Evolutionary conservation across 2,329 filamentous ascomycete species (phyloP).

Genomic region (Rachicladosporium sp.): DNA sequence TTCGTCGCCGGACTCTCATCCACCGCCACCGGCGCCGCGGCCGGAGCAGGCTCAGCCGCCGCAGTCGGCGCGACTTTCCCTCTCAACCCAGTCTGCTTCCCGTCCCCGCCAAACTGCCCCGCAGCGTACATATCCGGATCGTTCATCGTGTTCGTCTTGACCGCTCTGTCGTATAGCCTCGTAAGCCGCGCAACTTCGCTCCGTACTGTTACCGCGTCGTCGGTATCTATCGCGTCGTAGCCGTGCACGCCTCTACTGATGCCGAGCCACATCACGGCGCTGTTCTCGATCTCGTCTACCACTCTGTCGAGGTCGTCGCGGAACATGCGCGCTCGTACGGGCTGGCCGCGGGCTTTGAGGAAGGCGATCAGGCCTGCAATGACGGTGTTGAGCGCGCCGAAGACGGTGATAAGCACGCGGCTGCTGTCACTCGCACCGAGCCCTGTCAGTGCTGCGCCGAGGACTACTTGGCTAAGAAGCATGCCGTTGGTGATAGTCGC

Average conservation of each 20-base stretch:
- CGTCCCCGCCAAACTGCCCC: constrained; percentile 14
- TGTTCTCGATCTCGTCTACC: constrained; percentile 31
- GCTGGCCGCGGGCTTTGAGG: constrained; percentile 28
- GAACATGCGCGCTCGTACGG: constrained; percentile 29
- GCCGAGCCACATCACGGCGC: constrained; percentile 31
- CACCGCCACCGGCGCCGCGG: constrained; percentile 1
- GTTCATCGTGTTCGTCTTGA: constrained; percentile 27
- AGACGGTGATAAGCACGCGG: constrained; percentile 27
- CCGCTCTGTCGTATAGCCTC: constrained; percentile 27
- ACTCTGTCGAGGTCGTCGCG: constrained; percentile 29
- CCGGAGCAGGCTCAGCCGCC: constrained; percentile 7
- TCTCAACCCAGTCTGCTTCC: constrained; percentile 14
- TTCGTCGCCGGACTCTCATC: constrained; percentile 3
- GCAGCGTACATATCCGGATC: constrained; percentile 29
- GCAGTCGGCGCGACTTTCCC: constrained; percentile 9
- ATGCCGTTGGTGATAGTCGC: constrained; percentile 26
- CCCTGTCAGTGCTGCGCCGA: constrained; percentile 28
- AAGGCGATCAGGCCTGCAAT: constrained; percentile 30
- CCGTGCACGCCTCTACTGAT: constrained; percentile 31
- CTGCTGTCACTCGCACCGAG: constrained; percentile 25
- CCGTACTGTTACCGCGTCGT: constrained; percentile 31
- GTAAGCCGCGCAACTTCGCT: constrained; percentile 25
- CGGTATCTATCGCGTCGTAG: constrained; percentile 34
- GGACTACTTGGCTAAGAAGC: constrained; percentile 27
- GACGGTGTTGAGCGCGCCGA: constrained; percentile 29